Evolutionary conservation across 2,329 filamentous ascomycete species (phyloP).

Genomic region (Epichloe sylvatica): DNA sequence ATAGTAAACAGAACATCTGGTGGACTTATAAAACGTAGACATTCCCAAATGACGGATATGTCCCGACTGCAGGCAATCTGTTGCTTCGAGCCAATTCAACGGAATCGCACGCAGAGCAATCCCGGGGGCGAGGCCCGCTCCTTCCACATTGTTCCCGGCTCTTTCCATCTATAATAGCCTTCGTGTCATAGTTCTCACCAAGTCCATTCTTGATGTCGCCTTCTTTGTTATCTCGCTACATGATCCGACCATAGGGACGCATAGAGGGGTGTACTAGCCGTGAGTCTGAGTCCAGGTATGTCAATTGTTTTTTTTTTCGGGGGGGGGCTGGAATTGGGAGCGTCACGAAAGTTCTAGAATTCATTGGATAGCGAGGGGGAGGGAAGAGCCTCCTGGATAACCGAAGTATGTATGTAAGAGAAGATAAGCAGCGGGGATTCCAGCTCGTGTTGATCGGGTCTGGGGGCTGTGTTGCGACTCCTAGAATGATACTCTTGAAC

Average conservation of each 20-base stretch:
- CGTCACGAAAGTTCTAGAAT: too few species aligned
- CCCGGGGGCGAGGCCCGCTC: not conserved
- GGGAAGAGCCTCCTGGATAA: too few species aligned
- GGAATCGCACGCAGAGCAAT: not conserved
- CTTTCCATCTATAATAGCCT: not conserved
- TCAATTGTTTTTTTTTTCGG: too few species aligned
- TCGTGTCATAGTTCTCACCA: too few species aligned
- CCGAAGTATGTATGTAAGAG: not conserved
- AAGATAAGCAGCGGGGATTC: not conserved
- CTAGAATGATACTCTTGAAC: too few species aligned
- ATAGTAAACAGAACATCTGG: not conserved
- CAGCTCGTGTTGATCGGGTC: not conserved
- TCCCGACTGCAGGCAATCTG: not conserved
- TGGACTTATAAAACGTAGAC: not conserved
- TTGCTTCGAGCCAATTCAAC: not conserved
- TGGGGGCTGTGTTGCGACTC: not conserved
- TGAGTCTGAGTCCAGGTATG: too few species aligned
- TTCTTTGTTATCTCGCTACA: too few species aligned
- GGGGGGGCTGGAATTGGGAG: too few species aligned
- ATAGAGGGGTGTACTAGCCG: too few species aligned
- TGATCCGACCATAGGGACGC: too few species aligned
- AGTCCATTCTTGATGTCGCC: too few species aligned
- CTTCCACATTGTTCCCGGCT: not conserved
- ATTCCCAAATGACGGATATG: not conserved
- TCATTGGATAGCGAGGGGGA: too few species aligned